Conservation (phyloP, 1,284 basidiomycete genomes). For the Kwoniella shivajii region DNA sequence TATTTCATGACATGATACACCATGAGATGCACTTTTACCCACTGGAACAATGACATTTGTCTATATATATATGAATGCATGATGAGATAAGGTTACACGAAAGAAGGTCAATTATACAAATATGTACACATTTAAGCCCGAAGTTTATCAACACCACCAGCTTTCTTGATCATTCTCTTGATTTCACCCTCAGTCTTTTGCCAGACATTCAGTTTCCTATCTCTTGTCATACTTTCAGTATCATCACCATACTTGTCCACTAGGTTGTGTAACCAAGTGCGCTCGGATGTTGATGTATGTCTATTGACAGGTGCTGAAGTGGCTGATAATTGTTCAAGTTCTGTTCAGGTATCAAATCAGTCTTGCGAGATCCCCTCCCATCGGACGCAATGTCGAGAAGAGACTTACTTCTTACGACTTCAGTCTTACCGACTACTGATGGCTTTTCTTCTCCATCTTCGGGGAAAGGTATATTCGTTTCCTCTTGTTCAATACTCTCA, state of each 20-base stretch:
- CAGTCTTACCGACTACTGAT: constrained; percentile 51
- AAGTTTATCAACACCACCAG: constrained; percentile 24
- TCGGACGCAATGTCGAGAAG: too few relatives aligned
- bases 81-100: too few relatives aligned
- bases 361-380: too few relatives aligned
- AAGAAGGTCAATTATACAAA: too few relatives aligned
- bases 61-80: too few relatives aligned
- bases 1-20: too few relatives aligned
- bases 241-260: constrained; percentile 74
- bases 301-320: constrained; percentile 58
- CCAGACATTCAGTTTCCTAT: constrained; percentile 75
- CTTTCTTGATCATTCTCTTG: constrained; percentile 30
- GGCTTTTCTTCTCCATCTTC: constrained; percentile 21
- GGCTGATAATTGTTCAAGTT: constrained; percentile 47
- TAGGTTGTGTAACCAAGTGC: constrained; percentile 67
- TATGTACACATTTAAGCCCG: neutral
- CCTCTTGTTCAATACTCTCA: constrained; percentile 46
- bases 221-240: constrained; percentile 73
- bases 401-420: constrained; percentile 52
- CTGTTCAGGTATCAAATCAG: constrained; percentile 28
- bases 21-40: too few relatives aligned
- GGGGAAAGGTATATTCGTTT: constrained; percentile 13
- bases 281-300: constrained; percentile 71
- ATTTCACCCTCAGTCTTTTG: constrained; percentile 88
- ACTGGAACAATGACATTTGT: too few relatives aligned